These are phyloP conservation scores for Hericium rajendrae DNA, from an alignment of 768 basidiomycete species.

Conservation along the genomic window DNA sequence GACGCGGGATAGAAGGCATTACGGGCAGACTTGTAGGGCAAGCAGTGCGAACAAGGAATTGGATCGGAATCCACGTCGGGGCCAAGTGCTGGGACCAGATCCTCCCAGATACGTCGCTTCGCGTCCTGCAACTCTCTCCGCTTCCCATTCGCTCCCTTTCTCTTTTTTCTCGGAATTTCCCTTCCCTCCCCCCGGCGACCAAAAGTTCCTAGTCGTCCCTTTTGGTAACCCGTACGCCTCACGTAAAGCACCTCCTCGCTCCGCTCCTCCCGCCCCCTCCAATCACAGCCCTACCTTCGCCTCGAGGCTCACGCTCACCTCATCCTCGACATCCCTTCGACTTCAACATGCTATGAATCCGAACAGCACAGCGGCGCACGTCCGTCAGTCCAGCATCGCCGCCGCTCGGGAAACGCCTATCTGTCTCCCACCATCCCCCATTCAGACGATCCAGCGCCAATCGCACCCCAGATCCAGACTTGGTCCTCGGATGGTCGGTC, in stretches of 20 bases:
- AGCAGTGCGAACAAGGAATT: slow-evolving; percentile 11
- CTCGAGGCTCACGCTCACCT: too few species aligned
- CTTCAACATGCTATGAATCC: too few species aligned
- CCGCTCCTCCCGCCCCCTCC: neutral
- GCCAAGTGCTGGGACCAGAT: neutral
- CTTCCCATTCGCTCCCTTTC: neutral
- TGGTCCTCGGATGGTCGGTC: too few species aligned
- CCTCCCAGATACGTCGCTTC: neutral
- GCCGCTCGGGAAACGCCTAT: too few species aligned
- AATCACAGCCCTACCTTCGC: neutral
- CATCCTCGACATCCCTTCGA: too few species aligned
- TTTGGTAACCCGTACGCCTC: neutral
- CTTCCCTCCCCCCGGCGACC: neutral
- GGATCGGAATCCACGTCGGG: slow-evolving; percentile 1
- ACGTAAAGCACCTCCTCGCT: neutral
- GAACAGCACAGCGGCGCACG: too few species aligned
- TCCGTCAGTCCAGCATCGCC: too few species aligned
- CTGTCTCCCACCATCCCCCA: too few species aligned
- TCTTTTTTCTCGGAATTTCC: neutral
- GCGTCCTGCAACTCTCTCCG: neutral
- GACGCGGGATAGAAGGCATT: neutral
- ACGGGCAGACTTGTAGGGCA: slow-evolving; percentile 4
- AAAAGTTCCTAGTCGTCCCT: neutral
- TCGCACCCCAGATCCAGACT: too few species aligned
- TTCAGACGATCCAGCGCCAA: too few species aligned